Base-by-base conservation (phyloP, 1,284 basidiomycete genomes). In the Heterobasidion parviporum region DNA sequence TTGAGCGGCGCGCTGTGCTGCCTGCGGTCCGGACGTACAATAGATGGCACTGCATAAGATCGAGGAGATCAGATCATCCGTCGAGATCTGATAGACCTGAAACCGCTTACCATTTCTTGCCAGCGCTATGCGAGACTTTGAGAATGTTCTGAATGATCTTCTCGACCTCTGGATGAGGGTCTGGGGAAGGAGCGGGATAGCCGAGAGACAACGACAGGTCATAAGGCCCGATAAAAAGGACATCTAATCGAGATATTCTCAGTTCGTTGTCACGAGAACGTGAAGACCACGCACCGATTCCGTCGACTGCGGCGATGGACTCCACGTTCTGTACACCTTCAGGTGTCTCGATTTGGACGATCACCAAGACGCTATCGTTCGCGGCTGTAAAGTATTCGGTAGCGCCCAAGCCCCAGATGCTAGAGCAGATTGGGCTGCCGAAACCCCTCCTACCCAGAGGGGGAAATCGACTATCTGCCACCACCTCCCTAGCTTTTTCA, bases 191-290 rank as follows among this genome's bases (percentile, higher is more conserved):
- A 12, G 80, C 66, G 1, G 80, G 75, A 63, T 77, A 81, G 35
- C 82, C 82, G 32, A 83, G 70, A 1, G 77, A 74, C 49, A 83
- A 74, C 4, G 83, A 84, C 47, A 87, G 74, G 63, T 87, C 85
- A 60, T 80, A 87, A 3, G 85, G 84, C 9, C 86, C 85, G 56
- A 89, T 81, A 70, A 88, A 86, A 3, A 81, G 68, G 1, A 75
- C 75, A 52, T 81, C 79, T 73, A 16, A 50, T 36, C 3, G 14
- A 35, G 33, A 12, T 18, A 15, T 16, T 16, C 43, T 33, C 15
- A 26, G 35, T 35, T 49, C n/a, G 52, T 5, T 10, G n/a, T 47
- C 46, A 3, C 33, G 33, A 20, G 18, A 50, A 36, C 7, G 7
- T 33, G 2, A 51, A 47, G 48, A 32, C 52, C 12, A 64, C 74